Conservation (phyloP, 2,329 filamentous ascomycete genomes). For the Alternaria brassicicola region DNA sequence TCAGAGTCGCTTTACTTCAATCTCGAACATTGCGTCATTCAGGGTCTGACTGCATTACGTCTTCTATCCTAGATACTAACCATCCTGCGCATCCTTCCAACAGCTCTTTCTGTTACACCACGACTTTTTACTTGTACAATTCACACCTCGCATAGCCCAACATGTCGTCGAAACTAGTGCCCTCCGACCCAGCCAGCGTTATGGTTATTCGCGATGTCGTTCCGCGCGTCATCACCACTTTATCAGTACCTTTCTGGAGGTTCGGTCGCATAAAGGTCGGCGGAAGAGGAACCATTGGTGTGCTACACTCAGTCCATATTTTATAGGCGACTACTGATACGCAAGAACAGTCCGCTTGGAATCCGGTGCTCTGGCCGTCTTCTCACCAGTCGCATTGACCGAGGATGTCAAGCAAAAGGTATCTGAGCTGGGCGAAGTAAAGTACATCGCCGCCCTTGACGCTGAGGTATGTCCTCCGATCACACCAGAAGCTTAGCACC, state of each 20-base stretch:
- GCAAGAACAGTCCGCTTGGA: slow-evolving; percentile 70
- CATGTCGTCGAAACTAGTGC: slow-evolving; percentile 51
- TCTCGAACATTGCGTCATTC: slow-evolving; percentile 33
- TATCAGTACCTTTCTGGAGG: slow-evolving; percentile 83
- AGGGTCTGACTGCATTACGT: slow-evolving; percentile 28
- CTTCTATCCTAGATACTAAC: slow-evolving; percentile 19
- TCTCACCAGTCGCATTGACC: slow-evolving; percentile 89
- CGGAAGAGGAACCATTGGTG: slow-evolving; percentile 84
- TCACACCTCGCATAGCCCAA: slow-evolving; percentile 9
- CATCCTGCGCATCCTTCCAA: slow-evolving; percentile 1
- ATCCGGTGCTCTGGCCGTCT: slow-evolving; percentile 80
- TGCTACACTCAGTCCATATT: slow-evolving; percentile 22
- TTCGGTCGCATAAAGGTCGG: slow-evolving; percentile 82
- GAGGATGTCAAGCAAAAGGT: slow-evolving; percentile 70
- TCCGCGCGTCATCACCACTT: slow-evolving; percentile 72
- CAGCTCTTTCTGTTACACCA: background rate
- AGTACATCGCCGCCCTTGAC: slow-evolving; percentile 87
- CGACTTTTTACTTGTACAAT: background rate
- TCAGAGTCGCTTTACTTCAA: slow-evolving; percentile 6
- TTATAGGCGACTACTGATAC: slow-evolving; percentile 14
- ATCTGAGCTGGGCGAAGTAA: slow-evolving; percentile 67
- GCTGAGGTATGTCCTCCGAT: slow-evolving; percentile 60
- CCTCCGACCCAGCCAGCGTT: slow-evolving; percentile 74
- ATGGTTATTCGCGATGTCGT: slow-evolving; percentile 91
- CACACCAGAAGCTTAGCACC: background rate